These are phyloP conservation scores for Sphaceloma murrayae DNA, from an alignment of 2,329 filamentous ascomycete genomes.

Conservation along the genomic window DNA sequence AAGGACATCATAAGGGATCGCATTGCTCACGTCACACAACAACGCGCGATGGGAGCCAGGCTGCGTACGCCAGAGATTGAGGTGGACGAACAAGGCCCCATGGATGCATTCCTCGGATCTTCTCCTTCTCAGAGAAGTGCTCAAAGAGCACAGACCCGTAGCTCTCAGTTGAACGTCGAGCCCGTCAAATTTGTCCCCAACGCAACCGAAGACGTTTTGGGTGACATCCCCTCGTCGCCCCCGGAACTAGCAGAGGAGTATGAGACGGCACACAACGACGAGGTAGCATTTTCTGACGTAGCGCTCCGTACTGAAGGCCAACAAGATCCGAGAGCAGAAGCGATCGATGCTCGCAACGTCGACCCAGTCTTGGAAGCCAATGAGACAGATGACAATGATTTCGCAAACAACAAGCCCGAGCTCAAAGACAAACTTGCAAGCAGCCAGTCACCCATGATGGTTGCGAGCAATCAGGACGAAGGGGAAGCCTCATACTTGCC, in stretches of 20 bases:
- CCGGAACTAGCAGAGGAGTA: constrained; percentile 17
- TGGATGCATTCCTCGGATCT: constrained; percentile 41
- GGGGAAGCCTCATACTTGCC: too few species aligned
- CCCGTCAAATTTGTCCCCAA: too few species aligned
- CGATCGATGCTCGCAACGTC: background rate
- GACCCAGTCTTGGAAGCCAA: too few species aligned
- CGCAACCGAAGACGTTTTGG: background rate
- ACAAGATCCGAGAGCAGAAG: background rate
- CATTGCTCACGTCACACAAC: constrained; percentile 24
- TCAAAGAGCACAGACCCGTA: constrained; percentile 18
- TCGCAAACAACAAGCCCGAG: too few species aligned
- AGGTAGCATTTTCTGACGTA: background rate
- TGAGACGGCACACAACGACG: constrained; percentile 1
- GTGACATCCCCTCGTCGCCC: constrained; percentile 20
- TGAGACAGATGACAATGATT: too few species aligned
- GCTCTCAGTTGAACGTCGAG: constrained; percentile 7
- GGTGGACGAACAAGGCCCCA: constrained; percentile 29
- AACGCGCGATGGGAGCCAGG: constrained; percentile 24
- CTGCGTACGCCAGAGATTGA: constrained; percentile 36
- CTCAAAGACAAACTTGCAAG: too few species aligned
- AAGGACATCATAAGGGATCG: constrained; percentile 21
- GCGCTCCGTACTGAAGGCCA: background rate
- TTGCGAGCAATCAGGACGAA: too few species aligned
- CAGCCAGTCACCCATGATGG: too few species aligned
- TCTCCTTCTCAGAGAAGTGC: constrained; percentile 43